Evolutionary conservation across 2,329 filamentous ascomycete genomes (phyloP).

Genomic region (Fusarium sp.): DNA sequence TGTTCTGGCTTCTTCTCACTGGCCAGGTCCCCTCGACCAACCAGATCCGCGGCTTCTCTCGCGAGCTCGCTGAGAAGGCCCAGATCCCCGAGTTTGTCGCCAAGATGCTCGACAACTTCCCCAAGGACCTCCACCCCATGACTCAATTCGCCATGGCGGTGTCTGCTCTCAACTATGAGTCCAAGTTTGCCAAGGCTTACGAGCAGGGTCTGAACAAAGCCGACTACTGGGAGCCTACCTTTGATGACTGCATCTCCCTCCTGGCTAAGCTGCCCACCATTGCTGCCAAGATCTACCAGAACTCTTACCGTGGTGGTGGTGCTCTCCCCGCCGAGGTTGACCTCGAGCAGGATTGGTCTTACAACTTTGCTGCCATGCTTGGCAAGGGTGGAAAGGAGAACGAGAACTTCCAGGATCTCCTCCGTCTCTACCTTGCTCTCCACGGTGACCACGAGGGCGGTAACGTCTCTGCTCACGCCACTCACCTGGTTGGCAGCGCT

Average conservation of each 20-base stretch:
- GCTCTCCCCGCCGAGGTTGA: conserved; percentile 83
- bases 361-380: conserved; percentile 98
- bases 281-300: conserved; percentile 97
- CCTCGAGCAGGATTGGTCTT: conserved; percentile 91
- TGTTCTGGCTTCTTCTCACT: conserved; percentile 99
- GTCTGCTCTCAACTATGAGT: conserved; percentile 94
- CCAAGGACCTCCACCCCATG: conserved; percentile 94
- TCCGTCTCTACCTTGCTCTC: conserved; percentile 93
- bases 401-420: conserved; percentile 93
- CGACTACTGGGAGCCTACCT: conserved; percentile 98
- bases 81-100: conserved; percentile 84
- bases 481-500: conserved; percentile 93
- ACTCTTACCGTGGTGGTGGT: conserved; percentile 81
- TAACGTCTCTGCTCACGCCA: conserved; percentile 95
- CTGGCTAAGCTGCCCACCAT: conserved; percentile 97
- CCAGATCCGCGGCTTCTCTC: conserved; percentile 86
- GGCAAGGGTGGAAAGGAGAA: conserved; percentile 90
- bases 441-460: conserved; percentile 99
- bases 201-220: conserved; percentile 92
- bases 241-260: conserved; percentile 93
- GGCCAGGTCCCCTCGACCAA: conserved; percentile 86
- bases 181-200: conserved; percentile 93
- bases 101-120: conserved; percentile 91
- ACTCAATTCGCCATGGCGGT: conserved; percentile 97
- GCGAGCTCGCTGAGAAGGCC: conserved; percentile 88